Percentiles rank a stretch among this genome's conserved stretches.
Conservation (phyloP, 2,329 filamentous ascomycete genomes). For the Sphaerulina musiva region DNA sequence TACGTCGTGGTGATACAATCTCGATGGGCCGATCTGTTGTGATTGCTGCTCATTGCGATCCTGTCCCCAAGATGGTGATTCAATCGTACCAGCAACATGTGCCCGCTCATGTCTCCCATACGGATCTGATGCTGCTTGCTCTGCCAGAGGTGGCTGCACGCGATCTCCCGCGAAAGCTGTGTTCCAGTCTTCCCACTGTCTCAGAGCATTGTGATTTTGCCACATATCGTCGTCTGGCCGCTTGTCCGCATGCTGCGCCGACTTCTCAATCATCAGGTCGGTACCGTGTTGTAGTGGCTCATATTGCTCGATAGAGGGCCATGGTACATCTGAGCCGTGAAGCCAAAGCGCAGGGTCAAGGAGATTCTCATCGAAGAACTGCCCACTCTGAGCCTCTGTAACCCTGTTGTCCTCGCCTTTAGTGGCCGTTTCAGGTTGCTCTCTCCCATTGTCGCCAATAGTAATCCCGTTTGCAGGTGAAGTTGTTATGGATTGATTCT, state of each 20-base stretch:
- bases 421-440: background rate
- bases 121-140: no score
- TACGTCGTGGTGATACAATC: background rate
- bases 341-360: conserved; percentile 2
- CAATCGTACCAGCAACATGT: background rate
- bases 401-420: background rate
- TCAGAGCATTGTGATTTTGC: background rate
- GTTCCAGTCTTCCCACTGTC: background rate
- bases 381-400: conserved; percentile 1
- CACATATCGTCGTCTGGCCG: background rate
- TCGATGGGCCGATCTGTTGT: background rate
- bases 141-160: background rate
- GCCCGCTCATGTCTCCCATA: no score
- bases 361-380: background rate
- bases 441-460: background rate
- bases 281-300: background rate
- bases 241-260: background rate
- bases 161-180: background rate
- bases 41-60: background rate
- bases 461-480: background rate
- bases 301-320: conserved; percentile 6
- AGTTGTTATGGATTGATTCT: background rate
- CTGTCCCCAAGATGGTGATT: background rate
- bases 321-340: background rate
- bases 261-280: background rate